Conservation (phyloP, 192 early-diverging fungal genomes). For the Coemansia nantahalensis region DNA sequence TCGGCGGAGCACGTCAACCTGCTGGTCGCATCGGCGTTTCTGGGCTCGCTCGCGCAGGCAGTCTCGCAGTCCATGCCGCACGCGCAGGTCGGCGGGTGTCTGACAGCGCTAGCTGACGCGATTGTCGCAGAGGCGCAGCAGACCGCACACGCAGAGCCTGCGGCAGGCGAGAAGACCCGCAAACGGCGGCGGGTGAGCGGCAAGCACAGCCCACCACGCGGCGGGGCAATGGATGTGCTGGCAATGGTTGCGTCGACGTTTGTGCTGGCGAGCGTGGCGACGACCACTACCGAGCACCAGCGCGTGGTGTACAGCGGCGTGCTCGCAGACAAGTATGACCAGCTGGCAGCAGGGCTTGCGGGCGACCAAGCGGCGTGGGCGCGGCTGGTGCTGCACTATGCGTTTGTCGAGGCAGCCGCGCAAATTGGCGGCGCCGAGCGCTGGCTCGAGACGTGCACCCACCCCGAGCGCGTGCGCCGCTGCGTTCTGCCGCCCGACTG, state of each 20-base stretch:
- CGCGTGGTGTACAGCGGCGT: conserved; percentile 11
- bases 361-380: conserved; percentile 15
- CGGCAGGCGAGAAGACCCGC: neutral
- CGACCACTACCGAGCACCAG: conserved; percentile 39
- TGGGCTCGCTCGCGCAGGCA: conserved; percentile 10
- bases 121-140: conserved; percentile 7
- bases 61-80: conserved; percentile 45
- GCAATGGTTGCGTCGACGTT: conserved; percentile 25
- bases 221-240: conserved; percentile 5
- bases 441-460: conserved; percentile 29
- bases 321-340: conserved; percentile 12
- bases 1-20: conserved; percentile 5
- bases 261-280: conserved; percentile 21
- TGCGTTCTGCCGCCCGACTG: conserved; percentile 5
- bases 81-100: conserved; percentile 17
- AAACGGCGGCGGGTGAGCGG: conserved; percentile 29
- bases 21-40: conserved; percentile 17
- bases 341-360: conserved; percentile 3
- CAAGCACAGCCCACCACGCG: neutral
- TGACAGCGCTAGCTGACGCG: conserved; percentile 13
- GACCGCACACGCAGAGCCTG: neutral
- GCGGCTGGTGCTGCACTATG: conserved; percentile 38
- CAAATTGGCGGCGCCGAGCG: conserved; percentile 30
- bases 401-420: conserved; percentile 27
- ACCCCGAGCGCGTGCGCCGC: conserved; percentile 16